Percentiles rank a stretch among this genome's conserved stretches.
Conservation (phyloP, 2,329 filamentous ascomycete genomes). For the Aspergillus candidus region DNA sequence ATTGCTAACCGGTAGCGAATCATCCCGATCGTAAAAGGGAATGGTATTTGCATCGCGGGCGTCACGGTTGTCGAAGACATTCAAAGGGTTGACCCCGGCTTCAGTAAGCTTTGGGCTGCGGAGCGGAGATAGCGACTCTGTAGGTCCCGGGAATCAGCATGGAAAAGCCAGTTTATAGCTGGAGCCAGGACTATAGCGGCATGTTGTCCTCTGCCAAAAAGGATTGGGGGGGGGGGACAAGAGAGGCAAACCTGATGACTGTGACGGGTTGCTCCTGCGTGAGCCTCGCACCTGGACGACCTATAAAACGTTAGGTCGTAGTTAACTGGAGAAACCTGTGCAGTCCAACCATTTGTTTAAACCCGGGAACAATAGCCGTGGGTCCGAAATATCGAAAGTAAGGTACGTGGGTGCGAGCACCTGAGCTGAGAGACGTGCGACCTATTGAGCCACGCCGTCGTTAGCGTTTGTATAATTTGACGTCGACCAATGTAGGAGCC, state of each 20-base stretch:
- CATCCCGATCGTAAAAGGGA: constrained; percentile 71
- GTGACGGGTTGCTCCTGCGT: constrained; percentile 35
- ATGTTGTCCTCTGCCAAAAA: background rate
- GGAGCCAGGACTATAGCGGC: background rate
- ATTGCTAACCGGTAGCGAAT: constrained; percentile 63
- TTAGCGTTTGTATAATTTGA: too few species aligned
- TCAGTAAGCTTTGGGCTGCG: constrained; percentile 28
- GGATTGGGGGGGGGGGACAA: background rate
- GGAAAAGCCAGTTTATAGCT: background rate
- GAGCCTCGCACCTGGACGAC: constrained; percentile 53
- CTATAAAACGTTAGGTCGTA: constrained; percentile 38
- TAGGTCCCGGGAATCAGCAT: background rate
- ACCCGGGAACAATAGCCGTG: constrained; percentile 84
- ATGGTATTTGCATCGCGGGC: constrained; percentile 38
- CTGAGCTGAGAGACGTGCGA: constrained; percentile 34
- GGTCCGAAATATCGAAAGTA: constrained; percentile 90
- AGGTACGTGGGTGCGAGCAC: constrained; percentile 53
- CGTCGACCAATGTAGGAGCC: background rate
- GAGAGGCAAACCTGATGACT: constrained; percentile 31
- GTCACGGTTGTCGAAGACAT: constrained; percentile 22
- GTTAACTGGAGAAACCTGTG: background rate
- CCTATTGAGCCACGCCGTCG: constrained; percentile 12
- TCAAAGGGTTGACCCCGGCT: constrained; percentile 12
- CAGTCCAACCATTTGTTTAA: constrained; percentile 73
- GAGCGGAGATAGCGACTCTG: constrained; percentile 33